phyloP scores from a whole-genome alignment of 2,329 filamentous ascomycete genomes.

The Hysterium pulicare region DNA sequence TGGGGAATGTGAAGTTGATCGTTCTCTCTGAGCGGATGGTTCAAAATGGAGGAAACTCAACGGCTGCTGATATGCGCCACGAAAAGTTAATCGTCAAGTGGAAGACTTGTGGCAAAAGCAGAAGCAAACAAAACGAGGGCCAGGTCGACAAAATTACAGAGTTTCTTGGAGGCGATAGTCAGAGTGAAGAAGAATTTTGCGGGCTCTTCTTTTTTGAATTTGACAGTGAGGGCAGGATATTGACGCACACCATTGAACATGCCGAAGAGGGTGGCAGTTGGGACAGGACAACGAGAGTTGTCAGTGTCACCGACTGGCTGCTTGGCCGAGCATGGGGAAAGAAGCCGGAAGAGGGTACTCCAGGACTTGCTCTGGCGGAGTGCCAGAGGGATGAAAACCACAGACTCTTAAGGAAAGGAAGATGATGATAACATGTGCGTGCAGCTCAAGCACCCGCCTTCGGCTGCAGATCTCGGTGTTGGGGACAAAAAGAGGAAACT shows the following conservation, averaged over 20 bases:
- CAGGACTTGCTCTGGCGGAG: conserved; percentile 41
- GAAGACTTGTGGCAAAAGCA: conserved; percentile 64
- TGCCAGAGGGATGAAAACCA: conserved; percentile 10
- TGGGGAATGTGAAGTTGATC: conserved; percentile 84
- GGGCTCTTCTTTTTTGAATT: conserved; percentile 96
- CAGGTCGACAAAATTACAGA: conserved; percentile 54
- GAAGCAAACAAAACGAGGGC: conserved; percentile 41
- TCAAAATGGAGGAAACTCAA: conserved; percentile 46
- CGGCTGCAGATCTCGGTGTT: too few species aligned
- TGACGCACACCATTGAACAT: conserved; percentile 91
- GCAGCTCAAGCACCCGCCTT: too few species aligned
- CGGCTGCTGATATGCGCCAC: conserved; percentile 43
- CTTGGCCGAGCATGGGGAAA: conserved; percentile 69
- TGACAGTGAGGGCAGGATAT: conserved; percentile 76
- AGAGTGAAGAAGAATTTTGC: conserved; percentile 66
- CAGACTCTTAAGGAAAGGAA: conserved; percentile 1
- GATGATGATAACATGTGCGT: too few species aligned
- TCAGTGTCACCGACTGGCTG: conserved; percentile 92
- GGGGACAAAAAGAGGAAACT: neutral
- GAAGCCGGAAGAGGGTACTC: conserved; percentile 39
- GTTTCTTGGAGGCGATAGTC: conserved; percentile 51
- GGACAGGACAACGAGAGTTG: conserved; percentile 81
- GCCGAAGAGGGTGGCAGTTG: conserved; percentile 78
- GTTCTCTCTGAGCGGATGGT: conserved; percentile 90
- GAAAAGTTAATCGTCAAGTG: conserved; percentile 91